Evolutionary conservation across 768 basidiomycete genomes (phyloP), one percentile per base, ranked within the genome.

Genomic region (Chalciporus pseudorubinellus): DNA sequence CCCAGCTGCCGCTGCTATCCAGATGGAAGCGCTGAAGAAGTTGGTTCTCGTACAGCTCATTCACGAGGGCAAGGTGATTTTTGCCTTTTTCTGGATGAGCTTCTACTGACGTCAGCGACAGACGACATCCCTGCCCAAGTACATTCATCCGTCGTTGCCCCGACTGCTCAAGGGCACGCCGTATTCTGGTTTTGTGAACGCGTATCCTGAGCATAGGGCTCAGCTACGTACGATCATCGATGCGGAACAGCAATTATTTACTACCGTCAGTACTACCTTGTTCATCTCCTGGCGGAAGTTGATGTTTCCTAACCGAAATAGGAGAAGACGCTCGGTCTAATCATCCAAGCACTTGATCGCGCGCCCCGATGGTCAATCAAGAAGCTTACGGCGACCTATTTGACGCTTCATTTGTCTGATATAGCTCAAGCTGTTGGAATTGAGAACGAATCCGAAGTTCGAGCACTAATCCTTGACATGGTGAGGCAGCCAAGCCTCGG

Each of bases 1-100:
- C 21, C 72, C 65, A 10, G 76, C 69, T 36, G 80, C 83, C 0
- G 77, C 82, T 3, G 82, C 86, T 8, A 73, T 94, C 3, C 92
- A 95, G 66, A 68, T 93, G 59, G 92, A 94, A 62, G 92, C 92
- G 0, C 72, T 87, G 60, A 95, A 95, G 77, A 93, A 94, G 69
- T 71, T 92, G 42, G 70, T 79, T 19, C 73, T 95, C 5, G 80
- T 92, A 6, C 91, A 93, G 64, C 69, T 94, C 41, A 89, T 95
- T 50, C 74, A 79, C 19, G 77, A 81, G 46, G 93, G 93, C 16
- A 83, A 85, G 77, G 88, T 87, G 19, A 72, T 48, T 3, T 6
- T 11, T 22, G 19, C 20, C 6, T 42, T 29, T 14, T 24, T 7
- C 26, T 6, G 6, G 9, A 28, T 3, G 24, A 18, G 11, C 18